phyloP scores from a whole-genome alignment of 2,329 filamentous ascomycete species.

The Xylaria sp. region DNA sequence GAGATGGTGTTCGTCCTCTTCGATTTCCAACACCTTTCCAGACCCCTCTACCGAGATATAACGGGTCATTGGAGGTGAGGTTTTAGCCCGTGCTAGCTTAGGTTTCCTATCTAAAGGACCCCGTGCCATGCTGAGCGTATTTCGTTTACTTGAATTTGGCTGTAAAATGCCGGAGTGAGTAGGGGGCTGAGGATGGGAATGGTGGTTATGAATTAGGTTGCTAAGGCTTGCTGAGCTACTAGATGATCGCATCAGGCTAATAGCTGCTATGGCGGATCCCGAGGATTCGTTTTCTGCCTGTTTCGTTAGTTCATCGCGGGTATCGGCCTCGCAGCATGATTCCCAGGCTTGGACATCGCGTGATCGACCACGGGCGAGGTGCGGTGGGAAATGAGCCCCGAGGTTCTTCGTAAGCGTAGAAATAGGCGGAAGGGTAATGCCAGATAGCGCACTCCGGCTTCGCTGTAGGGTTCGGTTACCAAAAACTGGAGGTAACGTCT shows the following conservation, averaged over 20 bases:
- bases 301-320: conserved; percentile 80
- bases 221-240: conserved; percentile 61
- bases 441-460: conserved; percentile 74
- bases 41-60: conserved; percentile 27
- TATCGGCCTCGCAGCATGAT: conserved; percentile 84
- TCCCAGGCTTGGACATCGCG: conserved; percentile 92
- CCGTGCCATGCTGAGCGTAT: conserved; percentile 56
- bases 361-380: conserved; percentile 76
- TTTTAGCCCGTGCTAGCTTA: conserved; percentile 69
- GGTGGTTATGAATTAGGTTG: conserved; percentile 50
- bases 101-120: conserved; percentile 64
- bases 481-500: conserved; percentile 60
- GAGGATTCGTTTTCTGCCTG: conserved; percentile 83
- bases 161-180: conserved; percentile 52
- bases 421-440: conserved; percentile 67
- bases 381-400: conserved; percentile 63
- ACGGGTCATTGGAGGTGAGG: conserved; percentile 41
- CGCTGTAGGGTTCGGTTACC: conserved; percentile 68
- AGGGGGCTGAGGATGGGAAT: conserved; percentile 19
- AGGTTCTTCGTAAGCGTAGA: conserved; percentile 62
- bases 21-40: conserved; percentile 45
- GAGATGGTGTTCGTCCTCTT: conserved; percentile 28
- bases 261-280: conserved; percentile 82
- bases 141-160: conserved; percentile 72
- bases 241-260: conserved; percentile 80